These are phyloP conservation scores for Sporobolomyces roseus DNA, from an alignment of 768 basidiomycete genomes.

Conservation along the genomic window DNA sequence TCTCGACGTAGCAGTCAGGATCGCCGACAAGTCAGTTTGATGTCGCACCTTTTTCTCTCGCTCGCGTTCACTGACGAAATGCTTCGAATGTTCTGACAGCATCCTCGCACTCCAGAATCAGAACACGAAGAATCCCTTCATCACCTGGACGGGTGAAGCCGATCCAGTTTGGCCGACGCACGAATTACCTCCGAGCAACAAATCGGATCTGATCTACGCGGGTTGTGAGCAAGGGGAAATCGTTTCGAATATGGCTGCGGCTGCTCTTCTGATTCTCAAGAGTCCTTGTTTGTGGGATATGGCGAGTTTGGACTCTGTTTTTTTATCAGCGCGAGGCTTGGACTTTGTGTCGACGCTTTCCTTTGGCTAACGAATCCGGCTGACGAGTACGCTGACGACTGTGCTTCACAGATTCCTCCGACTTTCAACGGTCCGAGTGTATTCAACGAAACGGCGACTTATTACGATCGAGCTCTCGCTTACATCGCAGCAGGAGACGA, in stretches of 20 bases:
- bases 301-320: no score
- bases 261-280: conserved; percentile 36
- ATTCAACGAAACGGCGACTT: conserved; percentile 22
- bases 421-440: conserved; percentile 17
- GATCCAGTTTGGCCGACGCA: conserved; percentile 29
- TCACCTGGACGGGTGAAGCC: conserved; percentile 31
- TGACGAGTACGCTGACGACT: no score
- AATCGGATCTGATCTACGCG: conserved; percentile 24
- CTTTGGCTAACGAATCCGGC: no score
- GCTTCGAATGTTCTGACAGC: not conserved
- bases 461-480: conserved; percentile 26
- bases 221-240: conserved; percentile 34
- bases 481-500: conserved; percentile 35
- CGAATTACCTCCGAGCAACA: not conserved
- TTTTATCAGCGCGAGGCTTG: no score
- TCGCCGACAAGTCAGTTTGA: conserved; percentile 34
- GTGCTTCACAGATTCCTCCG: conserved; percentile 18
- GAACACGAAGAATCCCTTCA: conserved; percentile 8
- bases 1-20: conserved; percentile 18
- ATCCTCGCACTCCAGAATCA: conserved; percentile 34
- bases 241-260: conserved; percentile 17
- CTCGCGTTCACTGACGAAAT: not conserved
- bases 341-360: no score
- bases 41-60: not conserved
- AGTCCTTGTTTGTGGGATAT: conserved; percentile 27